Evolutionary conservation across 23 red algal genomes (phyloP).

Genomic region (Cyanidioschyzon merolae): DNA sequence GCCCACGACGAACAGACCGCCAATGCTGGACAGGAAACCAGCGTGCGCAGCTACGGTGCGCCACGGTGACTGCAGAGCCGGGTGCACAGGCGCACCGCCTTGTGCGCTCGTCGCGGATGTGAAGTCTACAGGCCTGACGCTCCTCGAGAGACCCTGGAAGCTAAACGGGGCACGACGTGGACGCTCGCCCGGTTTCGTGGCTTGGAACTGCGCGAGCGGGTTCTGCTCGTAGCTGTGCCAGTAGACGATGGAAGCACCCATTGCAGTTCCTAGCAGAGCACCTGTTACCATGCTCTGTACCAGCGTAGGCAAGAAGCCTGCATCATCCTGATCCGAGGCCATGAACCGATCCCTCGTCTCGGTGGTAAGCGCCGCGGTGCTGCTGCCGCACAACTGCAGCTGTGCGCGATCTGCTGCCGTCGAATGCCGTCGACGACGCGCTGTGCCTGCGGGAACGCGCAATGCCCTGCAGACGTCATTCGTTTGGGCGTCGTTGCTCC

Average conservation of each 20-base stretch:
- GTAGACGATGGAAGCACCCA: not conserved
- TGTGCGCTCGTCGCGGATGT: not conserved
- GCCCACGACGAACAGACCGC: not conserved
- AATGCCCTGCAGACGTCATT: too few relatives aligned
- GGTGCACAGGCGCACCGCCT: not conserved
- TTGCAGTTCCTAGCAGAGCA: not conserved
- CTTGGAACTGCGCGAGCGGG: not conserved
- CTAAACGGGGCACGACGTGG: not conserved
- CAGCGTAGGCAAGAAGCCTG: not conserved
- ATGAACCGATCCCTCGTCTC: not conserved
- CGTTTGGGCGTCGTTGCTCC: too few relatives aligned
- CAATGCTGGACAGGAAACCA: not conserved
- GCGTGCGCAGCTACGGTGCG: not conserved
- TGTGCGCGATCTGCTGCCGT: not conserved
- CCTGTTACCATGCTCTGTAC: not conserved
- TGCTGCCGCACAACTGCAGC: not conserved
- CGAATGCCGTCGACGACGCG: too few relatives aligned
- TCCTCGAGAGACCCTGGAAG: not conserved
- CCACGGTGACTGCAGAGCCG: slow-evolving; percentile 3
- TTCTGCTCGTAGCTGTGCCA: slow-evolving; percentile 15
- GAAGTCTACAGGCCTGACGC: not conserved
- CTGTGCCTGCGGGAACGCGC: too few relatives aligned
- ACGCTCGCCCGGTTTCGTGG: not conserved
- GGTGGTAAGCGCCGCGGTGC: not conserved
- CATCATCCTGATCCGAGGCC: not conserved